Conservation (phyloP, 225 moss, liverwort and hornwort species). For the Neckera pumila region DNA sequence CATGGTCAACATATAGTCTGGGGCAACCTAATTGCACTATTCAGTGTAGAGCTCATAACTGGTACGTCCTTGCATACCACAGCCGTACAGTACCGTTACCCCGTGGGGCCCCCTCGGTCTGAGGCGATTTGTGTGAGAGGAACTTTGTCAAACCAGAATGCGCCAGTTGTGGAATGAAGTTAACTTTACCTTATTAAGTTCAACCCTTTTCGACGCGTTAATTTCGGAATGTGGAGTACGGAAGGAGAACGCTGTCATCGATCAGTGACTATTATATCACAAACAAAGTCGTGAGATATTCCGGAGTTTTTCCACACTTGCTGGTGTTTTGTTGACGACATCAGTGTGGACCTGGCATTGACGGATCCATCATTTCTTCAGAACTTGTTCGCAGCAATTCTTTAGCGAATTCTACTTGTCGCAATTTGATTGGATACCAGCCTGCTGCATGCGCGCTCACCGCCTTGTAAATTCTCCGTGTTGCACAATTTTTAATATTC, state of each 20-base stretch:
- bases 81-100: background rate
- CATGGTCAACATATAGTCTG: too few species aligned
- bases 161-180: too few species aligned
- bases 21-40: too few species aligned
- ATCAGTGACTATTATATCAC: background rate
- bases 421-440: background rate
- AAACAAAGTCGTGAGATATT: background rate
- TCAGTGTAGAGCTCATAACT: background rate
- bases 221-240: background rate
- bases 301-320: background rate
- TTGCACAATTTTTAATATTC: background rate
- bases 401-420: background rate
- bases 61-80: background rate
- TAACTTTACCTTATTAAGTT: background rate
- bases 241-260: background rate
- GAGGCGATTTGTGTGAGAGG: background rate
- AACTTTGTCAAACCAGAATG: background rate
- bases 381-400: background rate
- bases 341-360: background rate
- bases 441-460: background rate
- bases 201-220: background rate
- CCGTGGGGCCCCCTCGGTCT: background rate
- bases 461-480: background rate
- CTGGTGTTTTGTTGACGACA: background rate
- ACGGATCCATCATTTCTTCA: background rate